Base-by-base conservation (phyloP, 805 yeast genomes). In the Brettanomyces nanus region DNA sequence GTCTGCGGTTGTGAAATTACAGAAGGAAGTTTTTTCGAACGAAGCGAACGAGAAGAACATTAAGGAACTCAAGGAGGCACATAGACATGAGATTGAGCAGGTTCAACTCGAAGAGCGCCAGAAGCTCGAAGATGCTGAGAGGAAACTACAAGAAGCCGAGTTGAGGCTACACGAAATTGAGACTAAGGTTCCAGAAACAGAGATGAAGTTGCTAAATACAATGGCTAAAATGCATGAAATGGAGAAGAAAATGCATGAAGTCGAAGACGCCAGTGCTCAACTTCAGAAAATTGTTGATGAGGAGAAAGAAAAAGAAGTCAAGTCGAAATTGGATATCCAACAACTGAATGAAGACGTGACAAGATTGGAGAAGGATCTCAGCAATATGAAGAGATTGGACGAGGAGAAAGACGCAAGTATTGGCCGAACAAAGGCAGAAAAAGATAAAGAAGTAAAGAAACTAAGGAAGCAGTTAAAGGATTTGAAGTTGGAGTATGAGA, bases 41-140 rank as follows among this genome's bases (percentile, higher is more conserved):
- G 49, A 54, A 17, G 65, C 58, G 20, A 62, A 60, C 39, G 66
- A 62, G 35, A 47, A 44, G 4, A 59, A 59, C 34, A 48, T 63
- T 5, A 54, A 59, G n/a, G 65, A 68, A 19, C 54, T 68, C 23
- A 61, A 61, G 3, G 43, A 46, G 1, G 55, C 61, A 27, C 56
- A 69, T 35, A 50, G 52, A 21, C 40, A 47, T 9, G 59, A 62
- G 18, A 29, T 66, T 1, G n/a, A n/a, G n/a, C n/a, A n/a, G n/a
- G n/a, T n/a, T n/a, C n/a, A n/a, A n/a, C n/a, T n/a, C n/a, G n/a
- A n/a, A n/a, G n/a, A n/a, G n/a, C n/a, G n/a, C n/a, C n/a, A n/a
- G n/a, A n/a, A n/a, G n/a, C 51, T 52, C n/a, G 55, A 58, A 4
- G n/a, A n/a, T n/a, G n/a, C 34, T 67, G 9, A 59, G 56, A 34